Evolutionary conservation across 148 eudicot species (phyloP).

Genomic region (Salicornia ramosissima): DNA sequence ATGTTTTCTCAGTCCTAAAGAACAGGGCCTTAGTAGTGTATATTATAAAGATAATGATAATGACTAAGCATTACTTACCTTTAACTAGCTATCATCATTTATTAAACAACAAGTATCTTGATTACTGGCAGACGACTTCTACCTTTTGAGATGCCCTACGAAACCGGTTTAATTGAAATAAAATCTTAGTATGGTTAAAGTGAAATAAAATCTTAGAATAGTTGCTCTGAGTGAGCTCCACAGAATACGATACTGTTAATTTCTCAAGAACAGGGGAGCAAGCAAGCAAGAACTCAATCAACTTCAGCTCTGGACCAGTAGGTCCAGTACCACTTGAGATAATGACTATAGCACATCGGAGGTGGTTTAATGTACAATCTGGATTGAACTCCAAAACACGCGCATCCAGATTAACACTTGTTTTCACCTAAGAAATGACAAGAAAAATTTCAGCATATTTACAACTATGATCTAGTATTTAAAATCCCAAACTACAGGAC

Average conservation of each 20-base stretch:
- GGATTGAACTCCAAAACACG: background rate
- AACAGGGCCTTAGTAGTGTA: too few relatives aligned
- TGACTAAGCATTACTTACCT: too few relatives aligned
- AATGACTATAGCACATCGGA: slow-evolving; percentile 14
- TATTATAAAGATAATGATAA: too few relatives aligned
- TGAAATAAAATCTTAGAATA: slow-evolving; percentile 7
- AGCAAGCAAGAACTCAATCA: slow-evolving; percentile 27
- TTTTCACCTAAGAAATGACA: too few relatives aligned
- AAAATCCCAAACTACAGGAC: too few relatives aligned
- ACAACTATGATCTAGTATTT: too few relatives aligned
- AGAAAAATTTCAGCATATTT: too few relatives aligned
- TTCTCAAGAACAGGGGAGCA: slow-evolving; percentile 24
- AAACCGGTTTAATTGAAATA: slow-evolving; percentile 21
- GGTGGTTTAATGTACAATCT: slow-evolving; percentile 8
- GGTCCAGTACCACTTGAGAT: slow-evolving; percentile 11
- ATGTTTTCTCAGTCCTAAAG: too few relatives aligned
- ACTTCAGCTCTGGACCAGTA: slow-evolving; percentile 26
- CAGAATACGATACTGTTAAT: slow-evolving; percentile 10
- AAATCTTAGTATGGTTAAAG: too few relatives aligned
- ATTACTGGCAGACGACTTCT: slow-evolving; percentile 22
- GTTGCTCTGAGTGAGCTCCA: background rate
- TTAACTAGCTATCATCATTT: too few relatives aligned
- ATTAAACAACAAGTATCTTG: background rate
- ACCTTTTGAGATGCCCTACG: slow-evolving; percentile 26
- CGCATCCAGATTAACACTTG: too few relatives aligned